Evolutionary conservation across 2,329 filamentous ascomycete species (phyloP).

Genomic region (Monosporascus sp.): DNA sequence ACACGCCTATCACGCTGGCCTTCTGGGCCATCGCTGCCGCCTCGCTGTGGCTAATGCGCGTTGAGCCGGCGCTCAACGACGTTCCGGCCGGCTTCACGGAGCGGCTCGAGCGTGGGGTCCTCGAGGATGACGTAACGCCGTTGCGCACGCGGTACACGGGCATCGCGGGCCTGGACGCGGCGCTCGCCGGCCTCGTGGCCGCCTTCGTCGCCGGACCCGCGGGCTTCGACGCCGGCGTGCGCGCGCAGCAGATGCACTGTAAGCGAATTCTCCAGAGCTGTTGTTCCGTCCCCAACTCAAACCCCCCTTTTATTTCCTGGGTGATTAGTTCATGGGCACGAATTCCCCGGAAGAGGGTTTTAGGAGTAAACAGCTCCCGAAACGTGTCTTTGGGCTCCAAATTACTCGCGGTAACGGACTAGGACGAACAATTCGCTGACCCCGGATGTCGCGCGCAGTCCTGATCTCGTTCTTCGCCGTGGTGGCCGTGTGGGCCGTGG

Average conservation of each 20-base stretch:
- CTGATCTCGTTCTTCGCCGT: slow-evolving; percentile 20
- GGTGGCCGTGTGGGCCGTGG: slow-evolving; percentile 19
- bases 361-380: too few relatives aligned
- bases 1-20: slow-evolving; percentile 9
- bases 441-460: slow-evolving; percentile 1
- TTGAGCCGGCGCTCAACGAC: slow-evolving; percentile 14
- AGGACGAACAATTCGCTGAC: too few relatives aligned
- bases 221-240: slow-evolving; percentile 18
- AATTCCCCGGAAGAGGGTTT: too few relatives aligned
- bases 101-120: slow-evolving; percentile 10
- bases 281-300: too few relatives aligned
- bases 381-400: too few relatives aligned
- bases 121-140: slow-evolving; percentile 14
- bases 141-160: slow-evolving; percentile 19
- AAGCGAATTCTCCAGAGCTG: too few relatives aligned
- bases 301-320: too few relatives aligned
- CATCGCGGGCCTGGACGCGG: slow-evolving; percentile 14
- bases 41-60: slow-evolving; percentile 17
- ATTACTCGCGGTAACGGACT: too few relatives aligned
- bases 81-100: slow-evolving; percentile 15
- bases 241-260: slow-evolving; percentile 21
- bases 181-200: slow-evolving; percentile 14
- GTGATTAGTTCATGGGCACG: too few relatives aligned
- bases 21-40: slow-evolving; percentile 11
- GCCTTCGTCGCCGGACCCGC: slow-evolving; percentile 21